A percentile compares a stretch with the other conserved stretches of the same genome.
Evolutionary conservation across 768 basidiomycete species (phyloP).

Genomic region (Auricularia auricula-judae): DNA sequence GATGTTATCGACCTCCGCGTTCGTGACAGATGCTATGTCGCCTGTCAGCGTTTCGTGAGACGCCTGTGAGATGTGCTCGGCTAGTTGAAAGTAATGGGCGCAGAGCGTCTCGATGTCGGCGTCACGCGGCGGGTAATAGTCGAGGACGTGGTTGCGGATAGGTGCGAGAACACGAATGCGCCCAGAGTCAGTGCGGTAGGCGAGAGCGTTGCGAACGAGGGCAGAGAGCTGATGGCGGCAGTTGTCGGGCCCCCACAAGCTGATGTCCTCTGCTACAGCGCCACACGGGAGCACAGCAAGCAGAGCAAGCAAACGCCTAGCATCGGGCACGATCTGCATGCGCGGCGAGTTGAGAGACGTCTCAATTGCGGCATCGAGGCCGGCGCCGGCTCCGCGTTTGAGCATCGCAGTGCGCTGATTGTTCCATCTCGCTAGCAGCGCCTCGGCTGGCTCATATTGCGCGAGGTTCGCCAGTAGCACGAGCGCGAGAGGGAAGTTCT

Average conservation of each 20-base stretch:
- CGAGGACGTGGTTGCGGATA: constrained; percentile 13
- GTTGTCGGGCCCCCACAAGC: constrained; percentile 6
- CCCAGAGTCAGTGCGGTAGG: constrained; percentile 10
- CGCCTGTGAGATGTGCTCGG: too few relatives aligned
- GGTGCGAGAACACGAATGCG: constrained; percentile 14
- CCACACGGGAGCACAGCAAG: constrained; percentile 22
- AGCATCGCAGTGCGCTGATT: constrained; percentile 12
- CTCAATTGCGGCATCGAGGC: constrained; percentile 20
- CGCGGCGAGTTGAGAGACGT: constrained; percentile 21
- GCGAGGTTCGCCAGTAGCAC: constrained; percentile 13
- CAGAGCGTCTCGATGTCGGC: neutral
- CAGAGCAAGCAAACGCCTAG: constrained; percentile 17
- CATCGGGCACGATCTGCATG: constrained; percentile 15
- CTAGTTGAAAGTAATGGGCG: neutral
- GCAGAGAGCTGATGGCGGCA: constrained; percentile 7
- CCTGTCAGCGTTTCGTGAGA: too few relatives aligned
- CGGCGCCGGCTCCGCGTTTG: constrained; percentile 6
- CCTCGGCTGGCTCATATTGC: constrained; percentile 10
- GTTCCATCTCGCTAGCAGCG: constrained; percentile 11
- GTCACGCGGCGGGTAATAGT: constrained; percentile 9
- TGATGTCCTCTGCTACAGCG: constrained; percentile 8
- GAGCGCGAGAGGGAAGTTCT: constrained; percentile 14
- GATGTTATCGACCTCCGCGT: too few relatives aligned
- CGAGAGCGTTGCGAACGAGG: constrained; percentile 13
- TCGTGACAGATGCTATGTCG: too few relatives aligned